Evolutionary conservation across 129 eudicot genomes (phyloP).

Genomic region (Flaveria ramosissima): DNA sequence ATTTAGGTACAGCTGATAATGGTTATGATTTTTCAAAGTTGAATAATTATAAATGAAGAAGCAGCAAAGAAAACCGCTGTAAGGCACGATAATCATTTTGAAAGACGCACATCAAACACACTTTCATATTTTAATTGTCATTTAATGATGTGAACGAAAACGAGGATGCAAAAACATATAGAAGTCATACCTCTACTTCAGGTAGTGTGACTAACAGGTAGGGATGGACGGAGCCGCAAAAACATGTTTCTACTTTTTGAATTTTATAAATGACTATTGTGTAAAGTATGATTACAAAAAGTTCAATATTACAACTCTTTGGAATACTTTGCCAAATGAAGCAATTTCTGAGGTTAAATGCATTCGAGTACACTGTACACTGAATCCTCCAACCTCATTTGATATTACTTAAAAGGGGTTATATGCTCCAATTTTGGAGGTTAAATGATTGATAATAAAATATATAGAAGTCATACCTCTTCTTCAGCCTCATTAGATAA

Average conservation of each 20-base stretch:
- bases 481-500: constrained; percentile 41
- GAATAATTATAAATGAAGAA: neutral
- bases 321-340: neutral
- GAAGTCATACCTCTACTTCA: no score
- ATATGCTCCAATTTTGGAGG: neutral
- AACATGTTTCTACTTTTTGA: neutral
- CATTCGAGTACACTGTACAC: neutral
- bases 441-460: neutral
- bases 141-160: no score
- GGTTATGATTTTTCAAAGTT: neutral
- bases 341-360: neutral
- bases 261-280: neutral
- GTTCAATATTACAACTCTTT: neutral
- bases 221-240: neutral
- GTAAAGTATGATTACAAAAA: neutral
- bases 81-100: no score
- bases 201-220: neutral
- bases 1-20: neutral
- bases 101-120: no score
- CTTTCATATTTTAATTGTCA: no score
- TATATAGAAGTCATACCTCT: constrained; percentile 43
- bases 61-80: neutral
- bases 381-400: no score
- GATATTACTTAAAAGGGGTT: no score
- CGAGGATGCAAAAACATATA: no score